Base-by-base conservation (phyloP, 2,329 filamentous ascomycete genomes). In the Xylariomycetidae sp. region DNA sequence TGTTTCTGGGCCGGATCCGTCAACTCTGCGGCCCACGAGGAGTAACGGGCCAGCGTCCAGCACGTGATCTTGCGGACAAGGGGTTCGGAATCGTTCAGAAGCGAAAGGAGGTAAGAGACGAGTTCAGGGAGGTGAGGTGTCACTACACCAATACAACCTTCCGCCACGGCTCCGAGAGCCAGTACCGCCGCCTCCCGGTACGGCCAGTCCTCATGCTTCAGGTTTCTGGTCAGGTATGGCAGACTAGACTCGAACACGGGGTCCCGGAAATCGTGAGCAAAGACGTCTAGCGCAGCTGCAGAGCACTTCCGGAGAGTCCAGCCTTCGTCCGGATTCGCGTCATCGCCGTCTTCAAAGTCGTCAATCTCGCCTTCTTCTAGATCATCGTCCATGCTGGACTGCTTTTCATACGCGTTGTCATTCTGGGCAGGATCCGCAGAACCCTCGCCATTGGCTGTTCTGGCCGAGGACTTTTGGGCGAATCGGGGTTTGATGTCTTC, bases 271-370 rank as follows among this genome's bases (percentile, higher is more conserved):
- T 95, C 85, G 32, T 82, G 84, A 13, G 92, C 88, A 49, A 98
- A 89, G 10, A 95, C 86, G 56, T 98, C 92, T 25, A 98, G 70
- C 7, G 92, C 89, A 10, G 92, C 92, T 6, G 92, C 92, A 23
- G 92, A 96, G 65, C 92, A 96, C 64, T 98, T 98, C 43, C 92
- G 79, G 33, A 98, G 68, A 34, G 90, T 96, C 92, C 92, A 98
- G 49, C 79, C 77, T 57, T 94, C 87, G 57, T 96, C 92, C 0
- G 87, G 86, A 48, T 89, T 86, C 31, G 73, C 75, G 42, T 86
- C 86, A 29, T 88, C 86, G 29, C 85, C 84, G 35, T 82, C 81
- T 25, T 83, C 74, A 29, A 74, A 68, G n/a, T 80, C 77, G 23
- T 82, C 84, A 26, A 95, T 79, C 57, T 95, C 89, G 23, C 88